Evolutionary conservation across 345 rosid species (phyloP).

Genomic region (Hypericum androsaemum): DNA sequence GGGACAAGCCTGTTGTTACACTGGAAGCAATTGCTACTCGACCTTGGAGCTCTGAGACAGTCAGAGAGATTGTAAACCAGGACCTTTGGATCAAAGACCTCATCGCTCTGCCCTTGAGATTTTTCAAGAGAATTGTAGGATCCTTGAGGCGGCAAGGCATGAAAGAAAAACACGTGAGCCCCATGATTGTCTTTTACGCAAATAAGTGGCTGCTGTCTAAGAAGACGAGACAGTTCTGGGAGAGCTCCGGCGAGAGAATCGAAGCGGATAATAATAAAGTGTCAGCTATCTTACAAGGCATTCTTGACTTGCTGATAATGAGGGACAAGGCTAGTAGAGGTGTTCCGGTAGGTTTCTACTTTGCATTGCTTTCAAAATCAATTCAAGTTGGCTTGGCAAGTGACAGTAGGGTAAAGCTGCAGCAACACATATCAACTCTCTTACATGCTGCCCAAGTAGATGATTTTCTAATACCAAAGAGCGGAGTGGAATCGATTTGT

Average conservation of each 20-base stretch:
- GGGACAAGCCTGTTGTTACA: constrained; percentile 37
- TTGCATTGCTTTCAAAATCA: constrained; percentile 46
- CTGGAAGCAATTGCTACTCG: constrained; percentile 37
- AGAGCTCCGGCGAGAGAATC: constrained; percentile 22
- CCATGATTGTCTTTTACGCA: constrained; percentile 50
- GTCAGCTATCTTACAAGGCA: constrained; percentile 33
- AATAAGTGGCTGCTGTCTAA: constrained; percentile 45
- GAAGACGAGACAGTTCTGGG: constrained; percentile 33
- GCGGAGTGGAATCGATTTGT: constrained; percentile 19
- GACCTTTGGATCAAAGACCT: constrained; percentile 77
- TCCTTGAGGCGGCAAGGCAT: constrained; percentile 77
- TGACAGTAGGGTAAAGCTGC: constrained; percentile 36
- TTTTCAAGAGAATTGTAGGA: constrained; percentile 60
- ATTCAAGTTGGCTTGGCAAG: constrained; percentile 29
- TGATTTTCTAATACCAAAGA: constrained; percentile 43
- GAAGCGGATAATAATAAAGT: constrained; percentile 11
- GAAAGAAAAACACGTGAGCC: constrained; percentile 67
- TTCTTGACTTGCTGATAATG: constrained; percentile 46
- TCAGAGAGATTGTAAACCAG: constrained; percentile 31
- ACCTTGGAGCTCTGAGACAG: constrained; percentile 46
- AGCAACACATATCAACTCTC: constrained; percentile 43
- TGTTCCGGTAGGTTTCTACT: constrained; percentile 65
- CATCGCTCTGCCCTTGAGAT: constrained; percentile 49
- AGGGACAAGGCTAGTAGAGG: constrained; percentile 40
- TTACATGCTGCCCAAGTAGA: constrained; percentile 42